Conservation (phyloP, 2,329 filamentous ascomycete species). For the Aspergillus sp. region DNA sequence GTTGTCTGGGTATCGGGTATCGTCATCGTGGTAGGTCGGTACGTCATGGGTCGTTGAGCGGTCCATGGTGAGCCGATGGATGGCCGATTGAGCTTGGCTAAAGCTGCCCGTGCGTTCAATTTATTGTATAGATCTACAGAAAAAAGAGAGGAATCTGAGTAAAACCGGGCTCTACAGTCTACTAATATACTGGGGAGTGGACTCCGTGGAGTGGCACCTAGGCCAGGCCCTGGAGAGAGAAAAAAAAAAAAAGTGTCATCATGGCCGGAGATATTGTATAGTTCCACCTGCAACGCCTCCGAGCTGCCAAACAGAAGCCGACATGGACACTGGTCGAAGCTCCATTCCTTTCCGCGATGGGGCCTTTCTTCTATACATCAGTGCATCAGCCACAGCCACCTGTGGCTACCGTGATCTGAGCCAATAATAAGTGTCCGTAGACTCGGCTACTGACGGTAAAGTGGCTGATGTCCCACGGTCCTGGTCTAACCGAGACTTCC, state of each 20-base stretch:
- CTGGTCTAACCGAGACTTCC: neutral
- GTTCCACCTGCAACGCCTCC: neutral
- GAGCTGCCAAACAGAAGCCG: conserved; percentile 4
- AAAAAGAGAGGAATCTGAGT: neutral
- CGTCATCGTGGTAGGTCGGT: conserved; percentile 3
- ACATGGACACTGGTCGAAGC: neutral
- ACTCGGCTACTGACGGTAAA: neutral
- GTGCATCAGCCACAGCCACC: neutral
- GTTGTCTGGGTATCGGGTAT: neutral
- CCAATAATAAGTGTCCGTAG: neutral
- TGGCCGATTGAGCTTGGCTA: neutral
- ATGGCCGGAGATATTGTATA: neutral
- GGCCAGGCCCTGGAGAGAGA: too few relatives aligned
- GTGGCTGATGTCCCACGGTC: neutral
- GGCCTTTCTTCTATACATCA: conserved; percentile 1
- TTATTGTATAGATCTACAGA: neutral
- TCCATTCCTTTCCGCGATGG: conserved; percentile 20
- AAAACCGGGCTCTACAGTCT: neutral
- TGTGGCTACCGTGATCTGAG: neutral
- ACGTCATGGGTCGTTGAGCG: neutral
- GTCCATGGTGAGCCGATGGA: neutral
- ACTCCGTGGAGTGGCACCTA: too few relatives aligned
- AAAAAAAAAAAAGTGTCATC: neutral
- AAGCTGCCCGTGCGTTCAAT: neutral
- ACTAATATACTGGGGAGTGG: neutral